Evolutionary conservation across 2,329 filamentous ascomycete genomes (phyloP).

Genomic region (Phaeophleospora eucalypticola): DNA sequence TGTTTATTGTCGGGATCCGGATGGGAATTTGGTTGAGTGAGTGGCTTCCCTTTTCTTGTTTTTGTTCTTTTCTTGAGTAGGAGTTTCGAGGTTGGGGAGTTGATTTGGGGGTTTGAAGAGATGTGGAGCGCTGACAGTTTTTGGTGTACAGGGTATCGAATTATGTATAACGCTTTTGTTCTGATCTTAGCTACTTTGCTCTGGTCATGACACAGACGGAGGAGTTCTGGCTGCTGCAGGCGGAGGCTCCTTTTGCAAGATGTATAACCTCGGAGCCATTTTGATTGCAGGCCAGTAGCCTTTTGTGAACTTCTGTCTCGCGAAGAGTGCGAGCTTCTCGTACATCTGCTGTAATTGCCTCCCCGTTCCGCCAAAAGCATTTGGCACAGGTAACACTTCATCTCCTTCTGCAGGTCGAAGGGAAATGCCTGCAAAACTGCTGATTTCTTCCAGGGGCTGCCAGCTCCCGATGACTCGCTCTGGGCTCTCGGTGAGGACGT

Average conservation of each 20-base stretch:
- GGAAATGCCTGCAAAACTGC: slow-evolving; percentile 49
- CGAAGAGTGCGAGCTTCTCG: slow-evolving; percentile 9
- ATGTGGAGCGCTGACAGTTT: no score
- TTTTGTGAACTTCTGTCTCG: slow-evolving; percentile 34
- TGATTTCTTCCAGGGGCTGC: slow-evolving; percentile 48
- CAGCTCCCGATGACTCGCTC: slow-evolving; percentile 48
- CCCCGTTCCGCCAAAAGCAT: slow-evolving; percentile 9
- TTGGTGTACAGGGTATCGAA: slow-evolving; percentile 25
- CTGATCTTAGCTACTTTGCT: no score
- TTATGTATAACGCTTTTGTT: slow-evolving; percentile 30
- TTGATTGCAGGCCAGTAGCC: slow-evolving; percentile 55
- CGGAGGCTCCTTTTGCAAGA: slow-evolving; percentile 40
- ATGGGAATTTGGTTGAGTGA: slow-evolving; percentile 60
- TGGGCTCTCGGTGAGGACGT: slow-evolving; percentile 52
- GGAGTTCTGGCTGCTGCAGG: slow-evolving; percentile 1
- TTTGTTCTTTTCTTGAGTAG: no score
- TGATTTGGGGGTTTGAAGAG: no score
- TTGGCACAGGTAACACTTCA: slow-evolving; percentile 21
- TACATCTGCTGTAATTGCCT: slow-evolving; percentile 16
- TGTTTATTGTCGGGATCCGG: slow-evolving; percentile 59
- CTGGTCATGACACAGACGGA: no score
- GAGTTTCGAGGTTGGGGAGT: no score
- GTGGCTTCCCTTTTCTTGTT: slow-evolving; percentile 24
- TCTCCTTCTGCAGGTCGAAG: slow-evolving; percentile 39
- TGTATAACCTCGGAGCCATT: slow-evolving; percentile 52